Conservation (phyloP, 2,329 filamentous ascomycete genomes). For the Colletotrichum sp. region DNA sequence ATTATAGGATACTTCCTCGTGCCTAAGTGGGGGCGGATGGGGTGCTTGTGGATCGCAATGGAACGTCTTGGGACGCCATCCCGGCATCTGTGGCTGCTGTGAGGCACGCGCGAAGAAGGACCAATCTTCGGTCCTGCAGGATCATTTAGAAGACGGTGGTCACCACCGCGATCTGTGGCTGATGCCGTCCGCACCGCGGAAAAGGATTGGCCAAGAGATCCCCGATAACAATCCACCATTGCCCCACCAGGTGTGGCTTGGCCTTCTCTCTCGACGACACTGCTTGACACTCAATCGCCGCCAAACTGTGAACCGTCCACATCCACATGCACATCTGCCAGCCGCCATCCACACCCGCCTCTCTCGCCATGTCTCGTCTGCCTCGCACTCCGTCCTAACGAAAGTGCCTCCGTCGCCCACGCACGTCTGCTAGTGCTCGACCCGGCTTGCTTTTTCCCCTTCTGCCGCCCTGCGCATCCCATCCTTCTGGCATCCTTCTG, state of each 20-base stretch:
- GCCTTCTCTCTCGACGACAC: not conserved
- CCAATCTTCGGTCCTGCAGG: not conserved
- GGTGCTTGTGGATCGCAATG: not conserved
- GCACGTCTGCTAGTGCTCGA: not conserved
- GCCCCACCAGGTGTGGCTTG: not conserved
- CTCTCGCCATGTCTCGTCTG: not conserved
- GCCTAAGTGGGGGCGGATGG: not conserved
- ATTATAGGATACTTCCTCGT: constrained; percentile 4
- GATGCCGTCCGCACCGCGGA: not conserved
- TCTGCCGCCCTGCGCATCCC: not conserved
- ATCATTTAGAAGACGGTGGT: not conserved
- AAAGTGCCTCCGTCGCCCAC: not conserved
- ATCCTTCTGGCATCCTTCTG: not conserved
- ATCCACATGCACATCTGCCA: not conserved
- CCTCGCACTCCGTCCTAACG: not conserved
- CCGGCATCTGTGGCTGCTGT: not conserved
- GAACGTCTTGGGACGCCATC: not conserved
- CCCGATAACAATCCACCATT: not conserved
- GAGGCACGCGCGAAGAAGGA: not conserved
- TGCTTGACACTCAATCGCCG: not conserved
- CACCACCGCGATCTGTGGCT: not conserved
- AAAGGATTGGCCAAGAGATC: not conserved
- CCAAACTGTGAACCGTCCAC: not conserved
- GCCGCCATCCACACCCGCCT: not conserved
- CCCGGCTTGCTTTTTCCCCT: not conserved